Evolutionary conservation across 306 rosid species (phyloP).

Genomic region (Castanea crenata): DNA sequence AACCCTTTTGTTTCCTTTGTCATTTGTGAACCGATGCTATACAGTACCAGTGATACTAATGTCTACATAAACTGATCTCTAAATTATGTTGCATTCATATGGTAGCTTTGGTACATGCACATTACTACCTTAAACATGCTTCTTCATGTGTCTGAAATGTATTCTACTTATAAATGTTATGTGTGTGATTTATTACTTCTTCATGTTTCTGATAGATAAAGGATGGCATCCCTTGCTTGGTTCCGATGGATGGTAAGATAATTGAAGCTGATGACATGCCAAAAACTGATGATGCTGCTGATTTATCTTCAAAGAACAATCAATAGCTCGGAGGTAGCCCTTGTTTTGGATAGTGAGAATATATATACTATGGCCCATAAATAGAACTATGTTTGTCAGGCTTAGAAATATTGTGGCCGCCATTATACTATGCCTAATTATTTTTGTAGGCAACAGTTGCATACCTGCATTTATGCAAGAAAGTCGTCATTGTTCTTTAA

Average conservation of each 20-base stretch:
- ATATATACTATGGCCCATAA: not conserved
- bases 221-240: conserved; percentile 79
- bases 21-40: not conserved
- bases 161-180: conserved; percentile 3
- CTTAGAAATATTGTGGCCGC: not conserved
- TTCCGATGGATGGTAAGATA: conserved; percentile 77
- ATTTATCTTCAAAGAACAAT: conserved; percentile 25
- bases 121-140: too few relatives aligned
- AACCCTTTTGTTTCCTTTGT: not conserved
- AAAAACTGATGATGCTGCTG: conserved; percentile 33
- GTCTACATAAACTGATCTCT: not conserved
- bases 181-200: conserved; percentile 5
- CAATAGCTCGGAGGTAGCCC: conserved; percentile 23
- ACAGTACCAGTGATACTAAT: not conserved
- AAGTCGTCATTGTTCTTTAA: not conserved
- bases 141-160: not conserved
- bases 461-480: not conserved
- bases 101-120: not conserved
- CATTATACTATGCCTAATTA: not conserved
- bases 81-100: not conserved
- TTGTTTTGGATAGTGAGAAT: conserved; percentile 12
- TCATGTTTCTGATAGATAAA: too few relatives aligned
- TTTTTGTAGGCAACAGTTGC: not conserved
- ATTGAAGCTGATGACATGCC: conserved; percentile 45
- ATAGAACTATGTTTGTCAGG: not conserved